phyloP scores from a whole-genome alignment of 371 early-diverging fungal species.

The Haplosporangium sp. region DNA sequence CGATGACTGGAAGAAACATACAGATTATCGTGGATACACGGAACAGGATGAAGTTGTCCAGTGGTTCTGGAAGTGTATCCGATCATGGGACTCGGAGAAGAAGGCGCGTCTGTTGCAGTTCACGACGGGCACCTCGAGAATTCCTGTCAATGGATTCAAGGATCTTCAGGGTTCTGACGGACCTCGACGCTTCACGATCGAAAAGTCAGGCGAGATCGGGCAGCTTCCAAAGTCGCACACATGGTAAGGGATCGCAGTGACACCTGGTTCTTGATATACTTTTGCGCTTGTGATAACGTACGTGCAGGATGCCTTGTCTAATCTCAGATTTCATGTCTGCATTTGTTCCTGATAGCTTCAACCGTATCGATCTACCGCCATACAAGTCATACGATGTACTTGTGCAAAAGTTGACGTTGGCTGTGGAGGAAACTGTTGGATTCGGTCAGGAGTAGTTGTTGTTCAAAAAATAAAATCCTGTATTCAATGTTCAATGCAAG shows the following conservation, averaged over 20 bases:
- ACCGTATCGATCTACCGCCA: conserved; percentile 94
- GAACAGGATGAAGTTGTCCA: conserved; percentile 94
- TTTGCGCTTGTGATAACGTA: not conserved
- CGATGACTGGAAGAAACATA: conserved; percentile 99
- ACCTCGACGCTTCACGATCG: conserved; percentile 94
- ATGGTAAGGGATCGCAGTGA: conserved; percentile 64
- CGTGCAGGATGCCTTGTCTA: not conserved
- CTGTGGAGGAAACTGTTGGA: conserved; percentile 94
- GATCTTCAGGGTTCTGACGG: conserved; percentile 97
- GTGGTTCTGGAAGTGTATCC: conserved; percentile 97
- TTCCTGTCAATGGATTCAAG: conserved; percentile 98
- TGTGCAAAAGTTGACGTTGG: conserved; percentile 84
- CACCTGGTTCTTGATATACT: not conserved
- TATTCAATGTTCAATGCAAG: not conserved
- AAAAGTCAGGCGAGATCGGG: conserved; percentile 87
- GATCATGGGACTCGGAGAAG: conserved; percentile 91
- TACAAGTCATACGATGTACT: conserved; percentile 78
- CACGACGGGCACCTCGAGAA: conserved; percentile 97
- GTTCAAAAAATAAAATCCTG: not conserved
- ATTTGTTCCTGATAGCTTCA: conserved; percentile 71
- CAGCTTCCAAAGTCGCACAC: conserved; percentile 95
- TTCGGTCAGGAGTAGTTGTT: conserved; percentile 77
- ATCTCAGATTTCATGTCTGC: not conserved
- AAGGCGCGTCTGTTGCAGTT: conserved; percentile 95
- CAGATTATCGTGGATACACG: conserved; percentile 96